A percentile compares a stretch with the other conserved stretches of the same genome.
Evolutionary conservation across 2,329 filamentous ascomycete genomes (phyloP).

Genomic region (Hawksworthiomyces lignivorus): DNA sequence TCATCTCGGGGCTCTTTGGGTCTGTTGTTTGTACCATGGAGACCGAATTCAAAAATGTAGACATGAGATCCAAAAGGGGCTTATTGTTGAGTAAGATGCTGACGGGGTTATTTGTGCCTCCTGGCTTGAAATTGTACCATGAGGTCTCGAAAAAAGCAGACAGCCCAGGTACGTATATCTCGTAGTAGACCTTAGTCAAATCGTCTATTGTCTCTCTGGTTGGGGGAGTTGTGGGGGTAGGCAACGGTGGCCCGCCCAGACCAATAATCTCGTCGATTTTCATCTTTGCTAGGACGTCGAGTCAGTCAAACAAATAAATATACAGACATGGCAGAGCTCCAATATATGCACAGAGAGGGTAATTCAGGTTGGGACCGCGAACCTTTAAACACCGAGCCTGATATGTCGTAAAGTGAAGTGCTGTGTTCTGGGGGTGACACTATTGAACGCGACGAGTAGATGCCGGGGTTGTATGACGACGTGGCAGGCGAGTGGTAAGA

Average conservation of each 20-base stretch:
- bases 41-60: slow-evolving; percentile 53
- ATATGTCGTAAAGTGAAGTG: neutral
- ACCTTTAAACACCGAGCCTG: neutral
- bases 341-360: neutral
- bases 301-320: slow-evolving; percentile 11
- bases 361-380: neutral
- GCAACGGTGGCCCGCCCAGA: slow-evolving; percentile 51
- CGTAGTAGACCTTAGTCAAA: slow-evolving; percentile 63
- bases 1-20: slow-evolving; percentile 38
- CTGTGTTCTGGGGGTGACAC: slow-evolving; percentile 2
- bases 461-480: neutral
- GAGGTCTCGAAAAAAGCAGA: slow-evolving; percentile 72
- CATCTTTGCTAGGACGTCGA: slow-evolving; percentile 47
- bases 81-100: slow-evolving; percentile 44
- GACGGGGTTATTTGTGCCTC: slow-evolving; percentile 31
- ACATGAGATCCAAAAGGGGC: slow-evolving; percentile 57
- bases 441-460: slow-evolving; percentile 7
- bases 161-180: slow-evolving; percentile 65
- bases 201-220: slow-evolving; percentile 51
- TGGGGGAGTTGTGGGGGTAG: slow-evolving; percentile 45
- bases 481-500: neutral
- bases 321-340: neutral
- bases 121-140: slow-evolving; percentile 61
- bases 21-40: slow-evolving; percentile 41
- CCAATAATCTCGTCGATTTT: slow-evolving; percentile 66